A percentile compares a stretch with the other conserved stretches of the same genome.
Conservation (phyloP, 495 filamentous ascomycete genomes). For the Aspergillus asperescens region DNA sequence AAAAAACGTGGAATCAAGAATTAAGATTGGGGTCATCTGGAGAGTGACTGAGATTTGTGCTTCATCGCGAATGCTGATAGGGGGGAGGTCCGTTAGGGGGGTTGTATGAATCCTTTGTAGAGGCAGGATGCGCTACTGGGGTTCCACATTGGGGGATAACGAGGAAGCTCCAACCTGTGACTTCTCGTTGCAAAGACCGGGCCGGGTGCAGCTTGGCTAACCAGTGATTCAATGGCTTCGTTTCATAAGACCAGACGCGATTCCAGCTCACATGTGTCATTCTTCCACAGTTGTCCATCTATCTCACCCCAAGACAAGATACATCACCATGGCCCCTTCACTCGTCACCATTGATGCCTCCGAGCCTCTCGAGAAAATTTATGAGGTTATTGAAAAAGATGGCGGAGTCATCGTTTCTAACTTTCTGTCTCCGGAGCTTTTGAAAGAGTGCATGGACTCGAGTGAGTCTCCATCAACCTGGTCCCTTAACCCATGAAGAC, state of each 20-base stretch:
- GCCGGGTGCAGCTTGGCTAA: neutral
- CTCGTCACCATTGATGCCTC: constrained; percentile 2
- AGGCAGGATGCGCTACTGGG: neutral
- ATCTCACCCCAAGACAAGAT: neutral
- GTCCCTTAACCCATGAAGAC: neutral
- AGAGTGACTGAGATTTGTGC: neutral
- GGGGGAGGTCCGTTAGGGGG: neutral
- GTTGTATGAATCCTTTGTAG: no score
- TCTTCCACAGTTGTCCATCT: neutral
- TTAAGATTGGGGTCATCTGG: neutral
- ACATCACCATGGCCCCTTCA: neutral
- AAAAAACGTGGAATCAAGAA: neutral
- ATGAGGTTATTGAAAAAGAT: neutral
- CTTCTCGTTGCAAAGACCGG: neutral
- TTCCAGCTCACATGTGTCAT: neutral
- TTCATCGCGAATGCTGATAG: neutral
- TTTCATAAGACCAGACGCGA: neutral
- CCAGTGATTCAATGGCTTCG: neutral
- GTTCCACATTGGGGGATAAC: neutral
- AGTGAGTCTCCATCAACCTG: neutral
- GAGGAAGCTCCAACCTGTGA: neutral
- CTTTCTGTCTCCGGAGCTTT: neutral
- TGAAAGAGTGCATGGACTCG: constrained; percentile 4
- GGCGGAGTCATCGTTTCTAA: constrained; percentile 1
- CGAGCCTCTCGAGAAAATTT: neutral